Base-by-base conservation (phyloP, 106 monocot species). In the Allium cepa region DNA sequence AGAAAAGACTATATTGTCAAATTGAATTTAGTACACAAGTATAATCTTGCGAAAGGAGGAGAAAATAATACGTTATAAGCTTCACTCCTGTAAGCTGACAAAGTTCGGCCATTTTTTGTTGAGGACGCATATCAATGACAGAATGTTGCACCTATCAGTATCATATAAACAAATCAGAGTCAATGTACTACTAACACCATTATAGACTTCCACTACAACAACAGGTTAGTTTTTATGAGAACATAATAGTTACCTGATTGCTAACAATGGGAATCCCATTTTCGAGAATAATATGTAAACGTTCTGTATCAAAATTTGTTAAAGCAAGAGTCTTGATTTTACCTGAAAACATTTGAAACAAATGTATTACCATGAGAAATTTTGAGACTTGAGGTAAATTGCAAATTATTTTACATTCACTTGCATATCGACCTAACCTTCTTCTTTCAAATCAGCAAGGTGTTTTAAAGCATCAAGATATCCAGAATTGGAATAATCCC, bases 391-490 rank as follows among this genome's bases (percentile, higher is more conserved):
- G 36, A 36, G 36, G 36, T 36, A 36, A 36, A 36, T 36, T 36
- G 36, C 36, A 36, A 36, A 36, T 36, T 0, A 36, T 4, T 4
- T 36, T 1, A 1, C 36, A 1, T 36, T 36, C 36, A 36, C 1
- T 36, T 36, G 36, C 36, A 36, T 36, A 36, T 36, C 36, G 69
- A 46, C 75, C 50, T 45, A 59, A 92, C 97, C 97, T 92, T 97
- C 77, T 62, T 75, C 97, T 78, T 97, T 92, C 50, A 97, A 63
- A 79, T 97, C 97, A 50, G 84, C 60, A 0, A 97, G 62, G 75
- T 97, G 92, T 62, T 89, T 92, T 10, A 97, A 73, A 5, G 97
- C 97, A 83, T 97, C 97, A 13, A 97, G 88, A 76, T 97, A 92
- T 49, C 87, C 92, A 72, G 84, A 65, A 67, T 97, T 97, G 14